Evolutionary conservation across 164 flowering plant species (phyloP).

Genomic region (Macadamia integrifolia): DNA sequence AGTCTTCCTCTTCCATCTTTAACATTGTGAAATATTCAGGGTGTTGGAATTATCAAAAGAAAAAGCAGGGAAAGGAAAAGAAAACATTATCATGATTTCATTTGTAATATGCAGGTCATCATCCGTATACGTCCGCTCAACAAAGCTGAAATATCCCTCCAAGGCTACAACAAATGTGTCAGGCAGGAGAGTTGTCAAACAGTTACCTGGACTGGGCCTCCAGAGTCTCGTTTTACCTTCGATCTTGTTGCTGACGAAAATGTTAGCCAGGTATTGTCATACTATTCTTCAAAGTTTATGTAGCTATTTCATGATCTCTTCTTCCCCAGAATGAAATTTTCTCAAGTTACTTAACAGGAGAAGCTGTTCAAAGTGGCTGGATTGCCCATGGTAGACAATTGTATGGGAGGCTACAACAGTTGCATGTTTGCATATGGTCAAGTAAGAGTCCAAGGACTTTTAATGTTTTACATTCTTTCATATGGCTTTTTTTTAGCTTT

Average conservation of each 20-base stretch:
- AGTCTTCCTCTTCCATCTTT: too few species aligned
- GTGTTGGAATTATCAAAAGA: too few species aligned
- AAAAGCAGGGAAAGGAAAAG: too few species aligned
- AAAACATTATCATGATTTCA: not conserved
- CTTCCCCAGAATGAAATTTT: not conserved
- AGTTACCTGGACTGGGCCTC: conserved; percentile 89
- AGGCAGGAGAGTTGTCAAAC: conserved; percentile 77
- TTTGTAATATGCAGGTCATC: conserved; percentile 53
- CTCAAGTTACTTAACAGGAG: conserved; percentile 47
- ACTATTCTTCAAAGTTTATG: not conserved
- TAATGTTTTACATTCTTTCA: not conserved
- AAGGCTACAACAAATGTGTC: conserved; percentile 75
- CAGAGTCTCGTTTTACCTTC: conserved; percentile 90
- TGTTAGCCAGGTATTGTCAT: conserved; percentile 68
- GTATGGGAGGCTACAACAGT: conserved; percentile 93
- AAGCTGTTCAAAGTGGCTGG: conserved; percentile 91
- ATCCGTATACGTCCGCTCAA: conserved; percentile 88
- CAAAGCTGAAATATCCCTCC: conserved; percentile 66
- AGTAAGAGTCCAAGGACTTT: conserved; percentile 33
- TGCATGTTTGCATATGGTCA: conserved; percentile 99
- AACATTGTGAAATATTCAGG: too few species aligned
- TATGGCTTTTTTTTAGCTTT: not conserved
- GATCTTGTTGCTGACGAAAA: conserved; percentile 92
- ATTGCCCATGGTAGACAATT: conserved; percentile 94
- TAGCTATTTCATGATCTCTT: not conserved